These are phyloP conservation scores for Russula earlei DNA, from an alignment of 768 basidiomycete species.

Conservation along the genomic window DNA sequence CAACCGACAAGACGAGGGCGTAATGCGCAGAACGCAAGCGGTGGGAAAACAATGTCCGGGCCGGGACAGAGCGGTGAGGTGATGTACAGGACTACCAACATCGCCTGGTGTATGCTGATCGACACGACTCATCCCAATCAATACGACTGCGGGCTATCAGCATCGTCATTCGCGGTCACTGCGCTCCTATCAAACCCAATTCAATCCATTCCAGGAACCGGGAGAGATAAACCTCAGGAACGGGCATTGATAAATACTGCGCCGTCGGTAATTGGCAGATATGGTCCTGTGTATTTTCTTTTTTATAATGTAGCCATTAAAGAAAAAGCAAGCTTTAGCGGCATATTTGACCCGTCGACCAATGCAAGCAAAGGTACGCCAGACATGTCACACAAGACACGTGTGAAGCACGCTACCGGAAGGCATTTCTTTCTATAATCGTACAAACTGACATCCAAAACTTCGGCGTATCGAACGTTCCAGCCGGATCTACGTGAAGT, in stretches of 20 bases:
- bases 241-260: too few species aligned
- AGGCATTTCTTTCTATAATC: too few species aligned
- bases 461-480: slow-evolving; percentile 22
- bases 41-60: neutral
- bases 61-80: neutral
- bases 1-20: neutral
- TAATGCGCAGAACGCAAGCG: neutral
- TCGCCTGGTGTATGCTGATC: neutral
- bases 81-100: neutral
- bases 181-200: too few species aligned
- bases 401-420: too few species aligned
- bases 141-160: neutral
- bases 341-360: neutral
- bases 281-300: too few species aligned
- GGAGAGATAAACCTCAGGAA: too few species aligned
- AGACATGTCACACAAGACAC: too few species aligned
- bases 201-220: too few species aligned
- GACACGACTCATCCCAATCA: neutral
- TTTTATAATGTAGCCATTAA: too few species aligned
- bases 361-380: neutral
- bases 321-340: too few species aligned
- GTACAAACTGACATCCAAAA: slow-evolving; percentile 7
- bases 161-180: too few species aligned
- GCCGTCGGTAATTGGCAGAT: too few species aligned
- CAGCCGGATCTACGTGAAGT: slow-evolving; percentile 26